Evolutionary conservation across 805 yeast species (phyloP).

Genomic region (Metschnikowia bowlesiae): DNA sequence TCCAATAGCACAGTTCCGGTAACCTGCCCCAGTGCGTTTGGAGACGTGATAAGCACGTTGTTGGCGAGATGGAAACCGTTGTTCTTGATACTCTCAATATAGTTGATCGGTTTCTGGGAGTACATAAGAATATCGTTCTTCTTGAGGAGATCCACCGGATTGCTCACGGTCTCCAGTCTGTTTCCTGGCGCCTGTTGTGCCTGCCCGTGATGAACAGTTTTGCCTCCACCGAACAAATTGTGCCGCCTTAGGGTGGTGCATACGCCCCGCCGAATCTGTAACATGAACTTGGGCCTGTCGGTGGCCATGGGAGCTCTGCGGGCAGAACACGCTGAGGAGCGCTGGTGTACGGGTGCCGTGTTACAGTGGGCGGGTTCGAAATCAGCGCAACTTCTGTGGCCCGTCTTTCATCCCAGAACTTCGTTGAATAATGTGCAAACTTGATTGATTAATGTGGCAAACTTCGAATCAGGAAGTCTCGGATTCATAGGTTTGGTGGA

Average conservation of each 20-base stretch:
- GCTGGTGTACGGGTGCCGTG: background rate
- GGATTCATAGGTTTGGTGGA: too few relatives aligned
- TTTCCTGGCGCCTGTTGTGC: constrained; percentile 28
- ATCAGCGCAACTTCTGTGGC: too few relatives aligned
- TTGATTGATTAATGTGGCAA: too few relatives aligned
- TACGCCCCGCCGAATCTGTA: background rate
- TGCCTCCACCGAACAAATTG: constrained; percentile 30
- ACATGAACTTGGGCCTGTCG: background rate
- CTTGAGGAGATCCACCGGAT: constrained; percentile 42
- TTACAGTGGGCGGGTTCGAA: too few relatives aligned
- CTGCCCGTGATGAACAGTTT: constrained; percentile 12
- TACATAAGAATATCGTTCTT: constrained; percentile 41
- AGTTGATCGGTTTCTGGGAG: constrained; percentile 40
- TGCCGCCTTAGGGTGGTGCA: constrained; percentile 2
- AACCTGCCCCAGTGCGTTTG: constrained; percentile 31
- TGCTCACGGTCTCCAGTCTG: constrained; percentile 36
- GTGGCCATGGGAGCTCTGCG: background rate
- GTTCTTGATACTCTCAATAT: constrained; percentile 40
- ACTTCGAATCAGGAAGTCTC: too few relatives aligned
- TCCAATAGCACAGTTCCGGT: constrained; percentile 49
- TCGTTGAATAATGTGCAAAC: too few relatives aligned
- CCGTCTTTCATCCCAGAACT: too few relatives aligned
- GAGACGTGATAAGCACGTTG: constrained; percentile 45
- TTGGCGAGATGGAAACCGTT: constrained; percentile 60
- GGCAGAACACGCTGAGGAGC: background rate